Base-by-base conservation (phyloP, 169 alveolate species). In the Besnoitia besnoiti region DNA sequence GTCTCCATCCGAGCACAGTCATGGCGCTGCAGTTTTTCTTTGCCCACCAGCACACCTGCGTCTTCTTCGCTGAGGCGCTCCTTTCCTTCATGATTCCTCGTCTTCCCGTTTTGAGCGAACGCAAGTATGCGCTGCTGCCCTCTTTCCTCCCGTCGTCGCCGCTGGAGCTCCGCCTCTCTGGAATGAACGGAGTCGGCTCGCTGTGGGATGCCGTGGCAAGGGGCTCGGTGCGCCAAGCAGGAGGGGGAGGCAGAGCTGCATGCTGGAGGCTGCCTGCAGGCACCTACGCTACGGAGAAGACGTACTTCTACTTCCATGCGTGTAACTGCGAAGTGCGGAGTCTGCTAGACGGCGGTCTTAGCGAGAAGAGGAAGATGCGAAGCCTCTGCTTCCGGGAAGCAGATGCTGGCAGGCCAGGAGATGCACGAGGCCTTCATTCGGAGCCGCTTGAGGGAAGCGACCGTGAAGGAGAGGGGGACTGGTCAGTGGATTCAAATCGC, bases 11-110 rank as follows among this genome's bases (percentile, higher is more conserved):
- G 12, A 59, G 85, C 50, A 61, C 90, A 61, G 85, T 90, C 0
- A 85, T 50, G 85, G 90, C 73, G 30, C 61, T 90, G 82, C 93
- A 90, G 90, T 90, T 90, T 75, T 90, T 90, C 75, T 59, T 90
- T 1, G 93, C 90, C 1, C 93, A 90, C 73, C 93, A 90, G 35
- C 93, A 90, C 85, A 90, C 93, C 24, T 76, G 93, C 93, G 50
- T 76, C 88, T 85, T 90, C 61, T 90, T 90, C 33, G 89, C 93
- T 44, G 85, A 75, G 89, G 93, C 93, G 37, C 85, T 90, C 61
- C 49, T 90, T 27, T 87, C 55, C 35, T 80, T 61, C 40, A 44
- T 90, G 40, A 51, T 85, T 40, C 93, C 90, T 3, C 55, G 90
- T 24, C 82, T 90, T 0, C 44, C 89, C 39, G 47, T 90, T 62